Base-by-base conservation (phyloP, 2,329 filamentous ascomycete species). In the Claviceps monticola region DNA sequence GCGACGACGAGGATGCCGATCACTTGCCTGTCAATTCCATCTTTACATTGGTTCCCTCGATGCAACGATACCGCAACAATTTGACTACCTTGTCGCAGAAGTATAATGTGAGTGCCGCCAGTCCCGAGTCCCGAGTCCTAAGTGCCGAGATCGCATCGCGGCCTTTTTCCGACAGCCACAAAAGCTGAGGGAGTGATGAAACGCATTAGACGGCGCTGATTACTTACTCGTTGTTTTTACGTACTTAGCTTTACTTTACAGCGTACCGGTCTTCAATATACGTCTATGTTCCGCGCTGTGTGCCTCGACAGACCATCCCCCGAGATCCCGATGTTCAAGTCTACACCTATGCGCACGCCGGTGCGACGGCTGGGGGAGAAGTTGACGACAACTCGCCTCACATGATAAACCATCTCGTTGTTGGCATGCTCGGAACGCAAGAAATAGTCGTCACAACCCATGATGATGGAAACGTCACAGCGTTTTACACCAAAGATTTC, bases 401-500 rank as follows among this genome's bases (percentile, higher is more conserved):
- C 62, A 73, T 75, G 34, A 74, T 86, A 48, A 91, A 90, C 60
- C 78, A 84, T 56, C 68, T 90, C 16, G 71, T 84, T 11, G 74
- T 85, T 26, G 84, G 84, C 16, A 76, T 84, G 46, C 67, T 91
- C 13, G 87, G 87, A 0, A 68, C 74, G 6, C 71, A 84, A 49
- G 87, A 93, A 64, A 76, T 89, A 34, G 58, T 91, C 5, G 64
- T 88, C 4, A 68, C 82, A 44, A 76, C 73, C 38, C 87, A 79
- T 53, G 87, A 91, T 58, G 84, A 88, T 55, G 87, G 87, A 6
- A 86, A 91, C 61, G 76, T 89, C 2, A 70, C 80, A 46, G 84
- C 78, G 6, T 90, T 86, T 64, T 81, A 84, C 60, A 83, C 80
- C 0, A 73, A 74, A 47, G 68, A 66, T 6, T 72, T 81, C 51